Base-by-base conservation (phyloP, 352 stramenopile species). In the Pythium chondricola region DNA sequence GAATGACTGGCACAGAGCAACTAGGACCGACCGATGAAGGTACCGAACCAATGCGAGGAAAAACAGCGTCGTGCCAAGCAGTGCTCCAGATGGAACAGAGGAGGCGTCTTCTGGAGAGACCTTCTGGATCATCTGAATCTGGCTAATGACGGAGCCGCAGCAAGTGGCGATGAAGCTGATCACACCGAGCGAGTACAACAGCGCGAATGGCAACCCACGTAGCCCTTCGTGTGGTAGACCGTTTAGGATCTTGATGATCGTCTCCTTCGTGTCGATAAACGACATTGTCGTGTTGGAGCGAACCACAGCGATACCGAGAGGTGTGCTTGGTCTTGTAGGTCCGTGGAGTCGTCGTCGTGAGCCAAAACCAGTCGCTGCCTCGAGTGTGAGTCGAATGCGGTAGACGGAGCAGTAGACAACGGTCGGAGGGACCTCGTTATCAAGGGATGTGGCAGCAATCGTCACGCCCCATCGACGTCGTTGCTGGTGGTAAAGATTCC, bases 21-120 rank as follows among this genome's bases (percentile, higher is more conserved):
- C 10, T 2, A 71, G 37, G n/a, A 74, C 27, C 4, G 52, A 18
- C 1, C 37, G 43, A 30, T 71, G 56, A 41, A 53, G 64, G 30
- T 59, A 58, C 0, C 51, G 35, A 2, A 44, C 60, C 11, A 44
- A 59, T 9, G 22, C 22, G 16, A 32, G 38, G 11, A 33, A 59
- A 27, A 61, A 72, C 8, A 44, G 4, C 2, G 35, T 5, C 0
- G 63, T 63, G 0, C 49, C 50, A 2, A 52, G 7, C 4, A 71
- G 24, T n/a, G 63, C 43, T 6, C 26, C 30, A 14, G 24, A 17
- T 21, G 53, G 22, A 4, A 65, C 18, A 5, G n/a, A 27, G 0
- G 41, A 32, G 10, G 39, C 41, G 14, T 48, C 25, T 1, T 24
- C 6, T 0, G 49, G 43, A 9, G 32, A 14, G 6, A 24, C n/a